Conservation (phyloP, 148 eudicot genomes). For the Chenopodium quinoa region DNA sequence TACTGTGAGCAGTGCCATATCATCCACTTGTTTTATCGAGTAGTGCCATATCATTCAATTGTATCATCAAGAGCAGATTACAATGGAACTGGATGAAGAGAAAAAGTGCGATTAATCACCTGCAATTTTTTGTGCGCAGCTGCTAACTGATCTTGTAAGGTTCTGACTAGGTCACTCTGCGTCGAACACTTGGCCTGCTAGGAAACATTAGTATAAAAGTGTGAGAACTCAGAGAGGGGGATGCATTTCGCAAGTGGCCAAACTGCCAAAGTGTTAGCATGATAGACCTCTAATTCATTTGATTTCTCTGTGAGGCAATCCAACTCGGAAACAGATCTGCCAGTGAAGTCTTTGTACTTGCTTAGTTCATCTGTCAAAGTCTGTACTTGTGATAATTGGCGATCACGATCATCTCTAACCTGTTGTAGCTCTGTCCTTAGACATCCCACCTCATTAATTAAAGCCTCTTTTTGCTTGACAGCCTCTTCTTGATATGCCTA, state of each 20-base stretch:
- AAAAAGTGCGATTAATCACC: slow-evolving; percentile 35
- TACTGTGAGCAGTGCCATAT: background rate
- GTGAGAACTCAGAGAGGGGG: slow-evolving; percentile 4
- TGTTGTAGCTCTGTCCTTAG: slow-evolving; percentile 72
- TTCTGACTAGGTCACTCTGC: slow-evolving; percentile 59
- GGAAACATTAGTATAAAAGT: slow-evolving; percentile 18
- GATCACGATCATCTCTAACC: slow-evolving; percentile 78
- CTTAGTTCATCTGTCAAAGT: slow-evolving; percentile 54
- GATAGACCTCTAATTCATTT: slow-evolving; percentile 67
- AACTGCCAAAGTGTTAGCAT: background rate
- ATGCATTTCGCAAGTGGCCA: background rate
- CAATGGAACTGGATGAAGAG: background rate
- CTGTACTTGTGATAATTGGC: slow-evolving; percentile 57
- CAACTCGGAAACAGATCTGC: slow-evolving; percentile 61
- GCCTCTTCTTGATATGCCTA: slow-evolving; percentile 77
- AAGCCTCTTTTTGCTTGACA: slow-evolving; percentile 66
- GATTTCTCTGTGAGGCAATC: slow-evolving; percentile 53
- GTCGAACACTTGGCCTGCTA: slow-evolving; percentile 59
- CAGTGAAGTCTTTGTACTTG: slow-evolving; percentile 63
- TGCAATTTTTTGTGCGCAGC: slow-evolving; percentile 65
- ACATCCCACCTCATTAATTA: slow-evolving; percentile 59
- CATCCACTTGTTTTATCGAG: no score
- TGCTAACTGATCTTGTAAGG: slow-evolving; percentile 65
- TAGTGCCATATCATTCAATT: background rate
- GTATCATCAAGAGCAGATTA: background rate